Evolutionary conservation across 2,329 filamentous ascomycete genomes (phyloP).

Genomic region (Macrophomina pseudophaseolina): DNA sequence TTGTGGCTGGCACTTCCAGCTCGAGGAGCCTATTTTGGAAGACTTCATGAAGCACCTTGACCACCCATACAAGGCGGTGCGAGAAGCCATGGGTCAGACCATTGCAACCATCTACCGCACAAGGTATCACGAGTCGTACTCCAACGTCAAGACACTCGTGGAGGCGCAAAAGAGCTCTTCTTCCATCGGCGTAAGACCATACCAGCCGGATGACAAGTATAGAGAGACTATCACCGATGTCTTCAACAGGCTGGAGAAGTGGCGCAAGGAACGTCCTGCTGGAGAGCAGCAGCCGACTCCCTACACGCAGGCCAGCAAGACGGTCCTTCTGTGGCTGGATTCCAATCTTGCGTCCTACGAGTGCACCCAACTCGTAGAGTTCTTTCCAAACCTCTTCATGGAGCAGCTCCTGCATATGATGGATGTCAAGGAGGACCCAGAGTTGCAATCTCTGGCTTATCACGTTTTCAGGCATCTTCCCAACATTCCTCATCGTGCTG

Average conservation of each 20-base stretch:
- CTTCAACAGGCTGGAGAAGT: constrained; percentile 80
- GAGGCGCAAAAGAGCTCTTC: constrained; percentile 79
- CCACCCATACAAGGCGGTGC: constrained; percentile 96
- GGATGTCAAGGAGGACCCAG: constrained; percentile 98
- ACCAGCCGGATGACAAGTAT: constrained; percentile 78
- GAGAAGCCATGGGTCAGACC: constrained; percentile 90
- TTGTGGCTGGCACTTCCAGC: constrained; percentile 93
- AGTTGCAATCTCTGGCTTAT: constrained; percentile 91
- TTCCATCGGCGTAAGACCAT: constrained; percentile 83
- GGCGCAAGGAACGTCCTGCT: constrained; percentile 81
- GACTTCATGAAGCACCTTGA: constrained; percentile 92
- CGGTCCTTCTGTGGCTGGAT: constrained; percentile 93
- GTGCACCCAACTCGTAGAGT: constrained; percentile 86
- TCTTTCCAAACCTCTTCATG: constrained; percentile 89
- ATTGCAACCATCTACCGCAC: constrained; percentile 88
- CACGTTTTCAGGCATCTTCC: constrained; percentile 96
- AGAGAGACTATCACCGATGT: constrained; percentile 72
- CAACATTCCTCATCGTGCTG: constrained; percentile 88
- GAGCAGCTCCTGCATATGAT: constrained; percentile 98
- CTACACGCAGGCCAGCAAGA: constrained; percentile 96
- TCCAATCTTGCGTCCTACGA: constrained; percentile 88
- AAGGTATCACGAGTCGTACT: constrained; percentile 91
- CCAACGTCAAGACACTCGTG: constrained; percentile 75
- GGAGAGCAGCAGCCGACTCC: constrained; percentile 92
- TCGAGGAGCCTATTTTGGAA: constrained; percentile 83